Evolutionary conservation across 140 eudicot species (phyloP).

Genomic region (Bidens hawaiensis): DNA sequence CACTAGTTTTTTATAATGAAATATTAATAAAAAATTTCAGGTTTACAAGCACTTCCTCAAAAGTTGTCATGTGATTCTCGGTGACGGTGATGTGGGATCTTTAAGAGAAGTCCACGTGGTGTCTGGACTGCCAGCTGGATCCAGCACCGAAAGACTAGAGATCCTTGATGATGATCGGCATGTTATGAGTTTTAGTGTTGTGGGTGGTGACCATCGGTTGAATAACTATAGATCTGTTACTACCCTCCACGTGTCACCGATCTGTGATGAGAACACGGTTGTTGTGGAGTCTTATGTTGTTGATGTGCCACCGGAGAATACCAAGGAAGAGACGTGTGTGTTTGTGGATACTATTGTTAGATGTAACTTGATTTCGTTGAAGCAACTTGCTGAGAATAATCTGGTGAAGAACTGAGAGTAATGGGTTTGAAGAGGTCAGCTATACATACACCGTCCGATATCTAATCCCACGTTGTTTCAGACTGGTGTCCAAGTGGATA

Average conservation of each 20-base stretch:
- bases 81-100: conserved; percentile 62
- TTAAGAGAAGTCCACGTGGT: conserved; percentile 62
- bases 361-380: conserved; percentile 67
- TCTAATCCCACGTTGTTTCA: too few species aligned
- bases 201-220: conserved; percentile 68
- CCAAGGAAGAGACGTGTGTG: conserved; percentile 69
- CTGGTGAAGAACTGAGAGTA: conserved; percentile 28
- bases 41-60: conserved; percentile 68
- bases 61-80: conserved; percentile 64
- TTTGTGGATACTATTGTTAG: conserved; percentile 68
- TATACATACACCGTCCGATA: too few species aligned
- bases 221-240: conserved; percentile 66
- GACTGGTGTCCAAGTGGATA: too few species aligned
- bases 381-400: conserved; percentile 53
- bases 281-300: conserved; percentile 84
- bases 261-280: conserved; percentile 32
- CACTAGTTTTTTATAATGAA: too few species aligned
- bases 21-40: too few species aligned
- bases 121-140: conserved; percentile 70
- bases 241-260: conserved; percentile 58
- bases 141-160: conserved; percentile 68
- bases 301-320: conserved; percentile 75
- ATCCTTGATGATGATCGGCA: conserved; percentile 59
- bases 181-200: conserved; percentile 61
- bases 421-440: too few species aligned